Percentiles rank a stretch among this genome's conserved stretches.
phyloP scores from a whole-genome alignment of 495 filamentous ascomycete genomes.

The Hyaloscypha variabilis region DNA sequence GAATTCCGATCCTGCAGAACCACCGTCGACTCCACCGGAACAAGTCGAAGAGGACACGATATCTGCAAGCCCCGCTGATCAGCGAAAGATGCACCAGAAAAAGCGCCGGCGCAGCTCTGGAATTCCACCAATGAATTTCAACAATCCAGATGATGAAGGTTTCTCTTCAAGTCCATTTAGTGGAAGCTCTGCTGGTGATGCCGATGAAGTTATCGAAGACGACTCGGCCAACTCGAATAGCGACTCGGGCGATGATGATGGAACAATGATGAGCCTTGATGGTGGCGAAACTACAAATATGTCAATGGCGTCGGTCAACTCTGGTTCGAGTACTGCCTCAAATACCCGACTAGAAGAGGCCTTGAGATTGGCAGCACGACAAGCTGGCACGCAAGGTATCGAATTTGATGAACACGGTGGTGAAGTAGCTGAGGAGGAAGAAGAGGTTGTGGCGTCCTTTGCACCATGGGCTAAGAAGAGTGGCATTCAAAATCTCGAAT shows the following conservation, averaged over 20 bases:
- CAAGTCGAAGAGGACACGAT: conserved; percentile 60
- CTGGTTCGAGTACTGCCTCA: conserved; percentile 62
- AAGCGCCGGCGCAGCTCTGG: conserved; percentile 68
- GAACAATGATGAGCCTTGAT: conserved; percentile 73
- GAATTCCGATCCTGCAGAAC: conserved; percentile 55
- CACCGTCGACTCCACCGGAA: conserved; percentile 67
- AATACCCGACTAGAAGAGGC: conserved; percentile 74
- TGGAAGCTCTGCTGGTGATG: conserved; percentile 64
- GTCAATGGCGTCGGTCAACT: conserved; percentile 60
- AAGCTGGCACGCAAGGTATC: conserved; percentile 67
- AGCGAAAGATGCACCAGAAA: conserved; percentile 68
- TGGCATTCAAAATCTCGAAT: conserved; percentile 25
- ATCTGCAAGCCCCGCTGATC: conserved; percentile 66
- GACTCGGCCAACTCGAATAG: conserved; percentile 51
- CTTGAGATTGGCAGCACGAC: conserved; percentile 72
- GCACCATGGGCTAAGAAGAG: conserved; percentile 66
- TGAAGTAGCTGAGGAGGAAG: conserved; percentile 71
- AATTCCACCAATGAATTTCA: conserved; percentile 60
- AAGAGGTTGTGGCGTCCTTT: conserved; percentile 77
- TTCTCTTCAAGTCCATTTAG: conserved; percentile 82
- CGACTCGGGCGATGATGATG: conserved; percentile 68
- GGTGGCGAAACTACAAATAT: conserved; percentile 70
- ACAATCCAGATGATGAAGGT: conserved; percentile 63
- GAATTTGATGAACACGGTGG: conserved; percentile 58
- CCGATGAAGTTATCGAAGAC: conserved; percentile 57